These are phyloP conservation scores for Nicotiana rustica DNA, from an alignment of 305 asterid species.

Conservation along the genomic window DNA sequence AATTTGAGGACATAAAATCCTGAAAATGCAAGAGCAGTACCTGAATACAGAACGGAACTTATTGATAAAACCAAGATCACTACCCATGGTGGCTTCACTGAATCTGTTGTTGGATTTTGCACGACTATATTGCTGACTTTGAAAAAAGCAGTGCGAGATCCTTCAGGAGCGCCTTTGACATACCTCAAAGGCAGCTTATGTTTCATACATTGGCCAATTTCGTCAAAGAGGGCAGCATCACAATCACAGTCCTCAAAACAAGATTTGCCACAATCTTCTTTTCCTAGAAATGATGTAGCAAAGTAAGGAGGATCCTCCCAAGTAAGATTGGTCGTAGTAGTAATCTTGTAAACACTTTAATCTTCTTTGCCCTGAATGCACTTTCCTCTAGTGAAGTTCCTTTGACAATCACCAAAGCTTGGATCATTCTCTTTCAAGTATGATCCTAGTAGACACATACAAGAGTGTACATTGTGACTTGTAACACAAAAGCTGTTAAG, in stretches of 20 bases:
- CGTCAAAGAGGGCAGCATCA: conserved; percentile 38
- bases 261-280: conserved; percentile 36
- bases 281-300: conserved; percentile 32
- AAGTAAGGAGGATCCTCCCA: conserved; percentile 42
- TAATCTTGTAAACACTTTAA: not conserved
- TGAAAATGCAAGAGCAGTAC: conserved; percentile 35
- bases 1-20: conserved; percentile 38
- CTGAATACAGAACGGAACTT: conserved; percentile 37
- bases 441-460: conserved; percentile 43
- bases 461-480: conserved; percentile 16
- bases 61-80: conserved; percentile 37
- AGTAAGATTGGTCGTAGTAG: not conserved
- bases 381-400: conserved; percentile 34
- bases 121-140: conserved; percentile 25
- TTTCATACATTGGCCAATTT: conserved; percentile 19
- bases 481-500: conserved; percentile 40
- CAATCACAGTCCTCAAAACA: conserved; percentile 48
- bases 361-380: conserved; percentile 43
- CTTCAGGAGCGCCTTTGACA: conserved; percentile 26
- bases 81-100: conserved; percentile 42
- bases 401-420: conserved; percentile 36
- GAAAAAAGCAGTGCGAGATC: conserved; percentile 36
- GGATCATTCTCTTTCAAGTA: conserved; percentile 22
- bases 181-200: conserved; percentile 42
- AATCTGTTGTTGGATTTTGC: conserved; percentile 5